phyloP scores from a whole-genome alignment of 75 land plant genomes.

The Cryptomeria japonica region DNA sequence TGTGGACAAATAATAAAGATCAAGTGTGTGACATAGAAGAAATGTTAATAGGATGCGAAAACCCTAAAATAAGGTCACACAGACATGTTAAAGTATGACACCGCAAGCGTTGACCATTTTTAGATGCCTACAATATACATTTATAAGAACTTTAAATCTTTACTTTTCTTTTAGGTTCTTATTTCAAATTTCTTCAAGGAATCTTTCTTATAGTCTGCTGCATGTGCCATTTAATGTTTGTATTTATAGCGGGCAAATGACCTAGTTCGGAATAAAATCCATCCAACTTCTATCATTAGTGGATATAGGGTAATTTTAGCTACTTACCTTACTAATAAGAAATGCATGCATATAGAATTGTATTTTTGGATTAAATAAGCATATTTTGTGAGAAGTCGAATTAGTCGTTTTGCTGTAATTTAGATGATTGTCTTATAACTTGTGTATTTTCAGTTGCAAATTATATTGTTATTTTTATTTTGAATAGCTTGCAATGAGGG shows the following conservation, averaged over 20 bases:
- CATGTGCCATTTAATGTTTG: background rate
- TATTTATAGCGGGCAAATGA: conserved; percentile 88
- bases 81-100: too few relatives aligned
- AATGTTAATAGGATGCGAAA: too few relatives aligned
- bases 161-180: background rate
- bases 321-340: background rate
- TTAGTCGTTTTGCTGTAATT: background rate
- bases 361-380: background rate
- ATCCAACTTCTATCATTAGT: conserved; percentile 97
- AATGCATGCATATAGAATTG: background rate
- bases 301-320: conserved; percentile 75
- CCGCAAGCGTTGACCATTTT: too few relatives aligned
- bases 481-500: conserved; percentile 94
- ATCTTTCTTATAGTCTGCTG: background rate
- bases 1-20: too few relatives aligned
- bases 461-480: background rate
- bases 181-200: background rate
- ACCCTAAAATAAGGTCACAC: too few relatives aligned
- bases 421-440: background rate
- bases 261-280: conserved; percentile 92
- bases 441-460: background rate
- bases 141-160: background rate
- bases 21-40: too few relatives aligned
- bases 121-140: too few relatives aligned
- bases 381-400: background rate